Conservation (phyloP, 345 rosid genomes). For the Eucalyptus sp. region DNA sequence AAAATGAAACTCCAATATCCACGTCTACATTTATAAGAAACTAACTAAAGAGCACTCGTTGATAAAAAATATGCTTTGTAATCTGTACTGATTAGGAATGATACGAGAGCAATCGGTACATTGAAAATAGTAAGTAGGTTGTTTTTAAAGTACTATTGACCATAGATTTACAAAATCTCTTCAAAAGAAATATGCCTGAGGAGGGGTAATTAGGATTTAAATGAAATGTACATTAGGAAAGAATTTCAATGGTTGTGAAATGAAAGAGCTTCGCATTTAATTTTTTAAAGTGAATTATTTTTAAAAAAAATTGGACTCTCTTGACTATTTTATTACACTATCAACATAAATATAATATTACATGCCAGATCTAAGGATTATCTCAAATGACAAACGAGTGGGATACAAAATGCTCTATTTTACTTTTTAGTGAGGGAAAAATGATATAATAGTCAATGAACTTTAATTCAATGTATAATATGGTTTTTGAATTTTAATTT, state of each 20-base stretch:
- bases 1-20: neutral
- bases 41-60: neutral
- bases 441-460: no score
- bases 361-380: neutral
- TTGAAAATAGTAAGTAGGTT: neutral
- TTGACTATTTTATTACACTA: neutral
- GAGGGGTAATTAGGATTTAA: neutral
- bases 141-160: neutral
- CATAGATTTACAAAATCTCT: neutral
- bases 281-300: neutral
- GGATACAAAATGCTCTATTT: neutral
- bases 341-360: neutral
- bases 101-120: neutral
- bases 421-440: no score
- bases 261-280: neutral
- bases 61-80: neutral
- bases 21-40: neutral
- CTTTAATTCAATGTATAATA: rapidly evolving
- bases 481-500: rapidly evolving
- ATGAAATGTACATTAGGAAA: neutral
- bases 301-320: rapidly evolving
- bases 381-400: neutral
- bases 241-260: neutral
- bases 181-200: neutral
- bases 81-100: neutral